Evolutionary conservation across 169 alveolate genomes (phyloP).

Genomic region (Cryptosporidium bovis): DNA sequence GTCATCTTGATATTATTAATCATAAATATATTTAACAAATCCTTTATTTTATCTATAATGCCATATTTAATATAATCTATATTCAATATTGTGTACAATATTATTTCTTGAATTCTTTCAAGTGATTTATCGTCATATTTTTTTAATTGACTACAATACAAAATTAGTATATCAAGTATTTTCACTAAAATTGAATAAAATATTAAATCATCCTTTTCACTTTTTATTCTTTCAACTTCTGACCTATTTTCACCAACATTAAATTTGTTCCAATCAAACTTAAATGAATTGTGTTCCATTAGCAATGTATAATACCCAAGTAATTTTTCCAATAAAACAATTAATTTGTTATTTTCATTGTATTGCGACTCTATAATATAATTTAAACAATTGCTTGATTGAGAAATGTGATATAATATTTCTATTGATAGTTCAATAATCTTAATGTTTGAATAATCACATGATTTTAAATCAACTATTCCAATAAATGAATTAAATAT

Average conservation of each 20-base stretch:
- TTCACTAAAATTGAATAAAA: not conserved
- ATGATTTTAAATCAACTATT: conserved; percentile 1
- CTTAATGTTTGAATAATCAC: not conserved
- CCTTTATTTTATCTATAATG: conserved; percentile 5
- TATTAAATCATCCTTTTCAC: not conserved
- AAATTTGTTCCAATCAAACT: conserved; percentile 10
- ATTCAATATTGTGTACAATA: not conserved
- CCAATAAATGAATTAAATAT: conserved; percentile 4
- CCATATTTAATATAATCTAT: conserved; percentile 10
- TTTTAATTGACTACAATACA: not conserved
- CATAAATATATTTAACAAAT: not conserved
- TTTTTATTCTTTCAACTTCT: not conserved
- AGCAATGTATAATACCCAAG: conserved; percentile 24
- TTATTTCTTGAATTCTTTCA: conserved; percentile 19
- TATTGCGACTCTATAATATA: conserved; percentile 19
- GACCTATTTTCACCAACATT: not conserved
- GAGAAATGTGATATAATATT: conserved; percentile 31
- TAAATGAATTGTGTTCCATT: conserved; percentile 15
- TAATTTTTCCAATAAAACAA: conserved; percentile 8
- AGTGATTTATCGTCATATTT: not conserved
- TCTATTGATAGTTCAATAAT: conserved; percentile 35
- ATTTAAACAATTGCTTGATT: conserved; percentile 51
- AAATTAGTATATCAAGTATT: conserved; percentile 1
- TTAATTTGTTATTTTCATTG: not conserved
- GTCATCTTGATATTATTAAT: not conserved